Percentiles rank a stretch among this genome's conserved stretches.
These are phyloP conservation scores for Leishmania tropica DNA, from an alignment of 208 protist genomes.

Conservation along the genomic window DNA sequence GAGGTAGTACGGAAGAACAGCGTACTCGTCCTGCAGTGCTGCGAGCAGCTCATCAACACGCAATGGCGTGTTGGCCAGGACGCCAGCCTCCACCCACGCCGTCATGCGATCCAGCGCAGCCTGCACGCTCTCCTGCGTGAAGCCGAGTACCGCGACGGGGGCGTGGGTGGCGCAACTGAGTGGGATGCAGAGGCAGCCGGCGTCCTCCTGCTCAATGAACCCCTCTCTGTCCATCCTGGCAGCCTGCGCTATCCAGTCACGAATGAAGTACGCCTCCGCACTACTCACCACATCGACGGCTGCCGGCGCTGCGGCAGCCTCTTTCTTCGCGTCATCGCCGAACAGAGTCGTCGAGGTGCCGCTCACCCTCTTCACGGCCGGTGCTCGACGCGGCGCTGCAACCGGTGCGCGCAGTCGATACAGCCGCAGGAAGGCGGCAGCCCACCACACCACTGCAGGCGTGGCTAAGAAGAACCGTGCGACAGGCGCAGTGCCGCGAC, in stretches of 20 bases:
- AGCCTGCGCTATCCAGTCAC: constrained; percentile 43
- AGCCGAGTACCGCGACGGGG: constrained; percentile 28
- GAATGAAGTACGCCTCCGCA: constrained; percentile 46
- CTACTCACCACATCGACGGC: constrained; percentile 31
- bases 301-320: not conserved
- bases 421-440: constrained; percentile 36
- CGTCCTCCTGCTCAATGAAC: constrained; percentile 30
- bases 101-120: constrained; percentile 25
- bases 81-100: constrained; percentile 31
- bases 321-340: not conserved
- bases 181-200: constrained; percentile 21
- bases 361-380: not conserved
- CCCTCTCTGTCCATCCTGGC: constrained; percentile 25
- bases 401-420: constrained; percentile 27
- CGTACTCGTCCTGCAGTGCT: constrained; percentile 39
- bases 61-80: constrained; percentile 22
- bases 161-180: constrained; percentile 33
- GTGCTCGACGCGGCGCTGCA: constrained; percentile 2
- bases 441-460: constrained; percentile 49
- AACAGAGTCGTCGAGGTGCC: not conserved
- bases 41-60: constrained; percentile 28
- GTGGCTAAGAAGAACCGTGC: constrained; percentile 50
- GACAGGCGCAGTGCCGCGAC: not conserved
- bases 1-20: constrained; percentile 48
- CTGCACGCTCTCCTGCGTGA: constrained; percentile 31